Evolutionary conservation across 2,329 filamentous ascomycete genomes (phyloP).

Genomic region (Coniochaeta sp.): DNA sequence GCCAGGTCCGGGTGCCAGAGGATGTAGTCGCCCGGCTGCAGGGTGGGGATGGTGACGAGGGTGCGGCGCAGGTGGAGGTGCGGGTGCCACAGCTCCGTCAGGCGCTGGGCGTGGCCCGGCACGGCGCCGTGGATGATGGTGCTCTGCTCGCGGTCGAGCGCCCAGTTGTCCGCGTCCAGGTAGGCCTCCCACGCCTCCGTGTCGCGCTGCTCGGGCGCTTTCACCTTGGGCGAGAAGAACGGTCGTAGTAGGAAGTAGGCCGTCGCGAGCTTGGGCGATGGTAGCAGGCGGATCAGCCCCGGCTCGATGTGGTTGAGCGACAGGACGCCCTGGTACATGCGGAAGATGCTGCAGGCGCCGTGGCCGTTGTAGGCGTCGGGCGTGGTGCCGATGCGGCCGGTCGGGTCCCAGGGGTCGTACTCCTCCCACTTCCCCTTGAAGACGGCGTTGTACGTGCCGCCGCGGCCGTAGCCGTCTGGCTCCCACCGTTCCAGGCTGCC

Average conservation of each 20-base stretch:
- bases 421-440: constrained; percentile 48
- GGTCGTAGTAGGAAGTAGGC: constrained; percentile 42
- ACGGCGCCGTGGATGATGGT: constrained; percentile 53
- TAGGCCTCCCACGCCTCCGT: constrained; percentile 42
- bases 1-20: constrained; percentile 52
- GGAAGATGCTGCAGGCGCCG: constrained; percentile 49
- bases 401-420: constrained; percentile 49
- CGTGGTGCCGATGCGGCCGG: constrained; percentile 43
- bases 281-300: constrained; percentile 38
- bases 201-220: constrained; percentile 29
- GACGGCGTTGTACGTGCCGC: constrained; percentile 46
- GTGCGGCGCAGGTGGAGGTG: constrained; percentile 45
- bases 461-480: constrained; percentile 50
- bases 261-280: constrained; percentile 39
- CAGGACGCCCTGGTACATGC: constrained; percentile 51
- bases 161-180: constrained; percentile 37
- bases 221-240: constrained; percentile 41
- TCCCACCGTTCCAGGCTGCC: constrained; percentile 25
- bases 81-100: constrained; percentile 51
- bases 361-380: constrained; percentile 51
- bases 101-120: constrained; percentile 49
- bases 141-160: constrained; percentile 39
- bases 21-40: constrained; percentile 50
- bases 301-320: constrained; percentile 44
- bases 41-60: constrained; percentile 46